Evolutionary conservation across 805 yeast species (phyloP).

Genomic region (Dipodascus albidus): DNA sequence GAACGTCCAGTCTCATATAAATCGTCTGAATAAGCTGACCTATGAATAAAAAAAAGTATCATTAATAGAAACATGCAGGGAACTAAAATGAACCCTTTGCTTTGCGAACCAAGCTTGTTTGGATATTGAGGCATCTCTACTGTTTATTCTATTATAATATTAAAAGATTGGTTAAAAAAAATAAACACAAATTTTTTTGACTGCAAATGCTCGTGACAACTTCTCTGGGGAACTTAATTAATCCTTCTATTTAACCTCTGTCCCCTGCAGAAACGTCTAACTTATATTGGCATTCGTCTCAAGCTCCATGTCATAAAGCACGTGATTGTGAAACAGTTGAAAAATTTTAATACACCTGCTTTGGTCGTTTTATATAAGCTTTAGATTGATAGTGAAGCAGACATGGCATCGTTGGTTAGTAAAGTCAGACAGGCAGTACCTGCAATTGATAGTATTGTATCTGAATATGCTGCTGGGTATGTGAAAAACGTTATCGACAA

Average conservation of each 20-base stretch:
- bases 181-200: background rate
- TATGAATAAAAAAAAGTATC: background rate
- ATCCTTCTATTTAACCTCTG: too few relatives aligned
- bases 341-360: background rate
- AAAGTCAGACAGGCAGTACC: constrained; percentile 84
- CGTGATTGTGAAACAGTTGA: background rate
- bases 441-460: constrained; percentile 74
- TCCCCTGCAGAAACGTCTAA: too few relatives aligned
- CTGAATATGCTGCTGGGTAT: constrained; percentile 87
- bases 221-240: too few relatives aligned
- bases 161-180: background rate
- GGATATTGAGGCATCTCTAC: background rate
- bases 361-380: too few relatives aligned
- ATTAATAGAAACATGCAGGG: background rate
- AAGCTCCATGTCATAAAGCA: background rate
- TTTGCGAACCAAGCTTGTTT: background rate
- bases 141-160: background rate
- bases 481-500: constrained; percentile 64
- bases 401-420: constrained; percentile 14
- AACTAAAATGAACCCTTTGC: background rate
- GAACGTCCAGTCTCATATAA: background rate
- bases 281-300: too few relatives aligned
- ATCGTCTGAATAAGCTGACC: background rate
- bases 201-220: too few relatives aligned
- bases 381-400: too few relatives aligned